These are phyloP conservation scores for cucumber (Cucumis sativus) DNA, from an alignment of 306 rosid genomes.

Conservation along the genomic window Cucumber_9930_V3 NC_026658.2:3320001-3320500, in stretches of 20 bases:
- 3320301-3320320: neutral
- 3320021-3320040: neutral
- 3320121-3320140: neutral
- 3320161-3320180: neutral
- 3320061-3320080: neutral
- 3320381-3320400: neutral
- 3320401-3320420: neutral
- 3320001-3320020: neutral
- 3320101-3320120: neutral
- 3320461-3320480: neutral
- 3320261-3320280: neutral
- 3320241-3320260: neutral
- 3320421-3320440: neutral
- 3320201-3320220: neutral
- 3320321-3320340: neutral
- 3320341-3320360: neutral
- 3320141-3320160: neutral
- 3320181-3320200: neutral
- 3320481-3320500: constrained; percentile 82
- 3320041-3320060: neutral
- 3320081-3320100: neutral
- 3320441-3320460: neutral
- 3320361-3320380: neutral
- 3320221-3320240: constrained; percentile 1
- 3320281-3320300: neutral